Base-by-base conservation (phyloP, 345 rosid species). In the Anacardium occidentale region DNA sequence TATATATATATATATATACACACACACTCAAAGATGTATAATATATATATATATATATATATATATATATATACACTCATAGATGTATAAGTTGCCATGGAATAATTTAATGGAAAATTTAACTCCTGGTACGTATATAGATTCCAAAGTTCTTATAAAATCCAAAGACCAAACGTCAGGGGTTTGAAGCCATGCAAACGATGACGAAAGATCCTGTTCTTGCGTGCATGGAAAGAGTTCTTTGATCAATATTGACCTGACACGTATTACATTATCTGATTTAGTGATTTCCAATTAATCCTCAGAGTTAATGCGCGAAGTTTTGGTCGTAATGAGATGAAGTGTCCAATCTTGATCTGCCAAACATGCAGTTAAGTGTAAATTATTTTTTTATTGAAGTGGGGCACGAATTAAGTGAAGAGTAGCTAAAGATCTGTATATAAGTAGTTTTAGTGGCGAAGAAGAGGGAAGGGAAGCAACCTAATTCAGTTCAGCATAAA, bases 161-260 rank as follows among this genome's bases (percentile, higher is more conserved):
- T 73, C 48, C 40, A 81, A 74, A 67, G 12, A 53, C 67, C 67
- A 26, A 48, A 51, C 62, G 72, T 47, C 51, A 65, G 62, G 55
- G 34, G 25, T 67, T 75, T 37, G 70, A 78, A 80, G 84, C 83
- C 85, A 78, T 79, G 85, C 88, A 77, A 63, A 66, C 24, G 3
- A 52, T 64, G 83, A 73, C 75, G 71, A 62, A 63, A 76, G 61
- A 56, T 47, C 24, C 62, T 26, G 44, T 24, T 62, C 20, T 83
- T 77, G 82, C 84, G 82, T 85, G 84, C 84, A 82, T 78, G 82
- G 71, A 34, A 56, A 50, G 75, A 51, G 25, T 70, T 71, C 67
- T 78, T 61, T 68, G 64, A 64, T 81, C 77, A 77, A 71, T 66
- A 51, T 12, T n/a, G 65, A 58, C 66, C 70, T 55, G 64, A 76